A percentile compares a stretch with the other conserved stretches of the same genome.
Conservation (phyloP, 495 filamentous ascomycete genomes). For the Bombardia bombarda region DNA sequence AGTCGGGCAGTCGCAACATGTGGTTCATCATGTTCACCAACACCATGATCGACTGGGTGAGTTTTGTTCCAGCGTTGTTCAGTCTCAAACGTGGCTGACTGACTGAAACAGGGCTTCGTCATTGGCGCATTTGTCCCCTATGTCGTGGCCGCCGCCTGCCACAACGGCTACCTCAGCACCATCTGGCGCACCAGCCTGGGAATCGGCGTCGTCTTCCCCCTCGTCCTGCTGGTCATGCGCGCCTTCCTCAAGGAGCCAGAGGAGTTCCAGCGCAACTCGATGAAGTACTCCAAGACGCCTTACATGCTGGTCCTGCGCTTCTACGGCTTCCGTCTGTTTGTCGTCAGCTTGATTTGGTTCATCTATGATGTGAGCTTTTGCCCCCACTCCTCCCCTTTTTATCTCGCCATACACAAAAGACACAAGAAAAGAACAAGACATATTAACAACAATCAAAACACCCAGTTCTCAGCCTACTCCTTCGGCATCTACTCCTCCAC, state of each 20-base stretch:
- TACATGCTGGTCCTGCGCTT: slow-evolving; percentile 45
- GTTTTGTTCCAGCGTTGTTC: background rate
- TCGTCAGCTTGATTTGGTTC: slow-evolving; percentile 83
- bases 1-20: slow-evolving; percentile 67
- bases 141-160: slow-evolving; percentile 60
- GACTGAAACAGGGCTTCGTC: slow-evolving; percentile 51
- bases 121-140: slow-evolving; percentile 65
- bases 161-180: slow-evolving; percentile 59
- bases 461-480: slow-evolving; percentile 62
- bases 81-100: background rate
- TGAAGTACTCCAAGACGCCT: slow-evolving; percentile 46
- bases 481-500: slow-evolving; percentile 71
- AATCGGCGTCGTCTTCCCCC: slow-evolving; percentile 70
- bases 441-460: slow-evolving; percentile 10
- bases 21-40: slow-evolving; percentile 96
- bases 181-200: slow-evolving; percentile 74
- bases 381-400: background rate
- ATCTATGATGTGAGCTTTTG: slow-evolving; percentile 59
- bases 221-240: slow-evolving; percentile 66
- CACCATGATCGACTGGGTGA: slow-evolving; percentile 65
- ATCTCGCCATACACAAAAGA: background rate
- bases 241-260: slow-evolving; percentile 75
- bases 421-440: background rate
- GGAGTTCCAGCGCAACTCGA: slow-evolving; percentile 58
- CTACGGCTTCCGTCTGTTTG: slow-evolving; percentile 54